phyloP scores from a whole-genome alignment of 768 basidiomycete species.

The Harrya chromipes region DNA sequence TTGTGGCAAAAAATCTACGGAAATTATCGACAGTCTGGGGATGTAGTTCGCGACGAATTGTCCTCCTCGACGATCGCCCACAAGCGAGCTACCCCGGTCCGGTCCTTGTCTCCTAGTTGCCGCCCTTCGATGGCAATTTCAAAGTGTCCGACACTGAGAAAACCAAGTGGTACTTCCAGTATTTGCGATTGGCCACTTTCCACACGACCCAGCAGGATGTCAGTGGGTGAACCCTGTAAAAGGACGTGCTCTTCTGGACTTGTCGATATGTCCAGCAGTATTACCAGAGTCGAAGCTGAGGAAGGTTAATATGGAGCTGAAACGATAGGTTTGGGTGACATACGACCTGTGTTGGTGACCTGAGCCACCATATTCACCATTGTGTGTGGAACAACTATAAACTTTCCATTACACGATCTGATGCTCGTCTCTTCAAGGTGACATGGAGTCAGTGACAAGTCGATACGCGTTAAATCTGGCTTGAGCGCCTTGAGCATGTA shows the following conservation, averaged over 20 bases:
- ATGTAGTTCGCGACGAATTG: not conserved
- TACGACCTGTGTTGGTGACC: slow-evolving; percentile 68
- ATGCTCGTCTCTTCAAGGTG: slow-evolving; percentile 17
- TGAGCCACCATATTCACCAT: slow-evolving; percentile 58
- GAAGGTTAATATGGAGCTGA: slow-evolving; percentile 7
- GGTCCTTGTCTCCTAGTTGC: slow-evolving; percentile 21
- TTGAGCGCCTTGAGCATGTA: slow-evolving; percentile 79
- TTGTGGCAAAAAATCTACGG: not conserved
- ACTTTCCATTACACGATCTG: slow-evolving; percentile 36
- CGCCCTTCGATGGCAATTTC: slow-evolving; percentile 40
- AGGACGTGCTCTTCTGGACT: slow-evolving; percentile 65
- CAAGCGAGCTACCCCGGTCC: slow-evolving; percentile 23
- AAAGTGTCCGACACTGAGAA: slow-evolving; percentile 70
- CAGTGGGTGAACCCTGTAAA: slow-evolving; percentile 61
- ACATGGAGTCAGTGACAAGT: slow-evolving; percentile 46
- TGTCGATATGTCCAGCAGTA: slow-evolving; percentile 51
- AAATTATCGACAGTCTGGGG: not conserved
- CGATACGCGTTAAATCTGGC: slow-evolving; percentile 60
- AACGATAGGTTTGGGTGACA: slow-evolving; percentile 28
- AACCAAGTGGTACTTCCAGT: slow-evolving; percentile 60
- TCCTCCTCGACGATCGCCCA: slow-evolving; percentile 14
- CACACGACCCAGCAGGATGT: slow-evolving; percentile 64
- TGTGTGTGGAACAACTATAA: slow-evolving; percentile 51
- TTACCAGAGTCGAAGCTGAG: slow-evolving; percentile 49
- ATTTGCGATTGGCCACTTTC: slow-evolving; percentile 49